Percentiles rank a stretch among this genome's conserved stretches.
Evolutionary conservation across 73 alveolate genomes (phyloP).

Genomic region (Vitrella brassicaformis): DNA sequence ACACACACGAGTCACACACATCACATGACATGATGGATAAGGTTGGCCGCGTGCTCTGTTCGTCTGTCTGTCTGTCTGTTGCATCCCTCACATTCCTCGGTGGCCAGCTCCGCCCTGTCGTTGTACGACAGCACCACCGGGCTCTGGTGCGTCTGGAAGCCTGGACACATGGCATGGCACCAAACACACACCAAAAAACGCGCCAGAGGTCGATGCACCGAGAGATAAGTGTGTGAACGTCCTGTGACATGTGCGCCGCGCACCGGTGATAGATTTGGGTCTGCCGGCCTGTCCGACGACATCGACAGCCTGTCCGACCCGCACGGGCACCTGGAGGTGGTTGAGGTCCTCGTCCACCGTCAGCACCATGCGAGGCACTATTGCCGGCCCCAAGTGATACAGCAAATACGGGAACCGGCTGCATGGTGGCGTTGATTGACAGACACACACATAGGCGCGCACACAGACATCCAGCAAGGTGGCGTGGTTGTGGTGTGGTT

Average conservation of each 20-base stretch:
- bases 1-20: background rate
- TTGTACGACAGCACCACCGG: conserved; percentile 60
- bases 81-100: conserved; percentile 70
- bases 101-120: conserved; percentile 77
- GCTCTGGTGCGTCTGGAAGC: conserved; percentile 85
- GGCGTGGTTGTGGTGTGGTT: too few species aligned
- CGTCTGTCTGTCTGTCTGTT: too few species aligned
- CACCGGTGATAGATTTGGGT: conserved; percentile 88
- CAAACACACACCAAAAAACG: too few species aligned
- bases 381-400: conserved; percentile 73
- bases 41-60: background rate
- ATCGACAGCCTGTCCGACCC: conserved; percentile 94
- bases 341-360: conserved; percentile 74
- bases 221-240: too few species aligned
- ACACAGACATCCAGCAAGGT: background rate
- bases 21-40: background rate
- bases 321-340: conserved; percentile 62
- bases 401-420: conserved; percentile 74
- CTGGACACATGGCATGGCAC: too few species aligned
- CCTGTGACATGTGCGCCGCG: too few species aligned
- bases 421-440: background rate
- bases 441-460: background rate
- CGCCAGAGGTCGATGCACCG: too few species aligned
- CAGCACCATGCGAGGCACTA: conserved; percentile 86
- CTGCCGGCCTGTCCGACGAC: conserved; percentile 82